A percentile compares a stretch with the other conserved stretches of the same genome.
Evolutionary conservation across 768 basidiomycete genomes (phyloP).

Genomic region (Lactarius psammicola): DNA sequence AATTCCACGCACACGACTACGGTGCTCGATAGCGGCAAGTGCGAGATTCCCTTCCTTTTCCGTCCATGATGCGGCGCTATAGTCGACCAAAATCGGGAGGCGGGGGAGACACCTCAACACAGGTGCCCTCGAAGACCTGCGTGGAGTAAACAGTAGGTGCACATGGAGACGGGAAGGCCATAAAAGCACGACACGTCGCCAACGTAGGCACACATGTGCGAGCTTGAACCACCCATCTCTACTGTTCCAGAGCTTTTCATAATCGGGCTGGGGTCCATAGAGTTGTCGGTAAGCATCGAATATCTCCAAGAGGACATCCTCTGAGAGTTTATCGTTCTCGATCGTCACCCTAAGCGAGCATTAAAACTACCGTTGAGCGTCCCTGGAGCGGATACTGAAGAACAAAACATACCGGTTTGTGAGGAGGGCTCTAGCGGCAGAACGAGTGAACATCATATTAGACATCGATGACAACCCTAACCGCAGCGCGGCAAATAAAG

Average conservation of each 20-base stretch:
- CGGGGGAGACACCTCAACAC: not conserved
- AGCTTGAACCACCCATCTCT: slow-evolving; percentile 14
- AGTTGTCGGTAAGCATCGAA: slow-evolving; percentile 1
- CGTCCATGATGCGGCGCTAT: not conserved
- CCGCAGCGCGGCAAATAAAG: no score
- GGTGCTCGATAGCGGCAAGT: not conserved
- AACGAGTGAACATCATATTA: not conserved
- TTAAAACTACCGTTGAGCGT: not conserved
- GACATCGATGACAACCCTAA: no score
- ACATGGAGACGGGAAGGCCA: not conserved
- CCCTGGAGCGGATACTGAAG: no score
- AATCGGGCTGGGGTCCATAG: not conserved
- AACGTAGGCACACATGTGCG: slow-evolving; percentile 10
- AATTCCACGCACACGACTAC: not conserved
- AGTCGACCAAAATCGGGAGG: not conserved
- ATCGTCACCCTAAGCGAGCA: not conserved
- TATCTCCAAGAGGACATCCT: slow-evolving; percentile 5
- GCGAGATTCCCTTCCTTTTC: not conserved
- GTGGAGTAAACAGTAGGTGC: not conserved
- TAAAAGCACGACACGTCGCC: slow-evolving; percentile 4
- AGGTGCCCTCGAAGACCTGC: not conserved
- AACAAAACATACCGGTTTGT: not conserved
- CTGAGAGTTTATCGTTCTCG: not conserved
- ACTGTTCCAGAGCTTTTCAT: not conserved
- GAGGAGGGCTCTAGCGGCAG: not conserved